Conservation (phyloP, 2,329 filamentous ascomycete genomes). For the Diaporthe capsici region DNA sequence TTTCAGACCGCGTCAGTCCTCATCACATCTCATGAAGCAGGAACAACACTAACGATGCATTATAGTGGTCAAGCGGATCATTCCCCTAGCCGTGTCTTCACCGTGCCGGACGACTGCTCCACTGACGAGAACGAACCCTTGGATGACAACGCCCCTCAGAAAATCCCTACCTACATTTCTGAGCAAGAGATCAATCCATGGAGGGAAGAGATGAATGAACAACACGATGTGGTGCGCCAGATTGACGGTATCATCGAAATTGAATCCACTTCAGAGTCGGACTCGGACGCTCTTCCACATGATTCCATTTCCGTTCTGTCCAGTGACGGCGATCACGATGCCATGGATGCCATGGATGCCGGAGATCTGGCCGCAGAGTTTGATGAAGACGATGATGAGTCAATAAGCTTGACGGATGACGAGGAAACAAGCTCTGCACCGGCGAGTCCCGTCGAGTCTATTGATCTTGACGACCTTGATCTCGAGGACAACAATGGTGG, state of each 20-base stretch:
- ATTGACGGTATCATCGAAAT: constrained; percentile 33
- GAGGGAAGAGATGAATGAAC: neutral
- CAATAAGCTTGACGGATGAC: constrained; percentile 36
- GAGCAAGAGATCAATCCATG: neutral
- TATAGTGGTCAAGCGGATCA: constrained; percentile 21
- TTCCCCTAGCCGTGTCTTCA: constrained; percentile 39
- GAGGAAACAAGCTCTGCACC: constrained; percentile 30
- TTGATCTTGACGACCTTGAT: constrained; percentile 10
- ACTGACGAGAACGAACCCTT: constrained; percentile 40
- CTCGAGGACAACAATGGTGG: neutral
- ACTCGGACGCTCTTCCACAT: neutral
- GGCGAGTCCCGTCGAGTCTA: constrained; percentile 22
- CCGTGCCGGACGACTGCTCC: constrained; percentile 41
- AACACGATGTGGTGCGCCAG: neutral
- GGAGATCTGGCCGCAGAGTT: neutral
- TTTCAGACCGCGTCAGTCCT: constrained; percentile 44
- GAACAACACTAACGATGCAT: neutral
- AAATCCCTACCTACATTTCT: neutral
- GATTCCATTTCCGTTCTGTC: constrained; percentile 18
- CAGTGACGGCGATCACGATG: neutral
- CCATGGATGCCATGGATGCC: neutral
- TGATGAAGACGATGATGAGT: constrained; percentile 20
- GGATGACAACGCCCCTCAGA: constrained; percentile 30
- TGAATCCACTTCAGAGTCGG: neutral
- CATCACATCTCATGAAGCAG: neutral